These are phyloP conservation scores for Protoeuglena noctilucae DNA, from an alignment of 139 green algal genomes.

Conservation along the genomic window DNA sequence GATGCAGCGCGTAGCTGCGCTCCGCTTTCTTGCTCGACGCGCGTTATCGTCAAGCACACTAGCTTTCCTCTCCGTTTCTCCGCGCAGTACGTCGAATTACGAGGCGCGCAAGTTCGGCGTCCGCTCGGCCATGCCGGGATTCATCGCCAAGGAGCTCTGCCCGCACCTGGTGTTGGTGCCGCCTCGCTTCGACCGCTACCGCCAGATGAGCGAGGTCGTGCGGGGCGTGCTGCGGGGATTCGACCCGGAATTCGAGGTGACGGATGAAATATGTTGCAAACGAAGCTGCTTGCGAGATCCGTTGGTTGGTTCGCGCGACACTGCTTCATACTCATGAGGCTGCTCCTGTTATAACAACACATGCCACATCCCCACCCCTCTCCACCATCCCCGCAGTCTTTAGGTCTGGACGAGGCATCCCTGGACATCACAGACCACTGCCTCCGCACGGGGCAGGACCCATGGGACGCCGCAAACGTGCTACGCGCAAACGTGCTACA, in stretches of 20 bases:
- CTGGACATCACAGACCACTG: constrained; percentile 20
- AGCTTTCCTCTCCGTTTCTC: too few species aligned
- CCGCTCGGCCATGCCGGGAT: constrained; percentile 8
- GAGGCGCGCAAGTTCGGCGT: constrained; percentile 11
- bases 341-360: too few species aligned
- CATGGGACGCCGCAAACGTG: constrained; percentile 15
- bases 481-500: constrained; percentile 17
- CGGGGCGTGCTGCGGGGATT: neutral
- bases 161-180: constrained; percentile 3
- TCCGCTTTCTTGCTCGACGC: too few species aligned
- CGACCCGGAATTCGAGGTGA: neutral
- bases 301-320: too few species aligned
- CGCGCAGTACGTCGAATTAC: constrained; percentile 14
- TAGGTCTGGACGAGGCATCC: constrained; percentile 32
- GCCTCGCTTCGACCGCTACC: constrained; percentile 6
- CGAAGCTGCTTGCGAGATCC: too few species aligned
- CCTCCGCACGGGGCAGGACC: neutral
- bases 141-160: constrained; percentile 11
- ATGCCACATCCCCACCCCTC: too few species aligned
- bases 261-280: too few species aligned
- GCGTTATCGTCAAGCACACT: too few species aligned
- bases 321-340: too few species aligned
- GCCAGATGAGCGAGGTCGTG: too few species aligned
- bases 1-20: too few species aligned
- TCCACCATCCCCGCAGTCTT: neutral